These are phyloP conservation scores for Cystoderma amianthinum DNA, from an alignment of 768 basidiomycete species.

Conservation along the genomic window DNA sequence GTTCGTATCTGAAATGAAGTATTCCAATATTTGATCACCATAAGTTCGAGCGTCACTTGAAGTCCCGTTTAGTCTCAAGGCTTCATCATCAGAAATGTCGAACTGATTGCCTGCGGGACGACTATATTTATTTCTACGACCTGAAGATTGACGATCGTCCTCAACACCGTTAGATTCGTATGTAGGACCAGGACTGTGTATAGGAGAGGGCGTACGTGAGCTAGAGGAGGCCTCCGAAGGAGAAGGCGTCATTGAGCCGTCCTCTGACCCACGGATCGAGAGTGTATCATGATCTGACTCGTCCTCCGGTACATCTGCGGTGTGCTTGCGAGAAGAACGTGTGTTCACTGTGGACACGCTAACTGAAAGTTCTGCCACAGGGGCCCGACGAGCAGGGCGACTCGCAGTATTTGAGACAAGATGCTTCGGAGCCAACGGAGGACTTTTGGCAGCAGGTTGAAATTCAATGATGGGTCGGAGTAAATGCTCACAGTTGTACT, in stretches of 20 bases:
- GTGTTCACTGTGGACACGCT: conserved; percentile 38
- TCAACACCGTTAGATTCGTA: conserved; percentile 33
- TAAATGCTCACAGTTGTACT: conserved; percentile 85
- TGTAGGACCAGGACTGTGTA: conserved; percentile 48
- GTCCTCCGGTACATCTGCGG: conserved; percentile 38
- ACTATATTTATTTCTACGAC: conserved; percentile 40
- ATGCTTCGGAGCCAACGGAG: conserved; percentile 95
- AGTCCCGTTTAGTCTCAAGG: conserved; percentile 33
- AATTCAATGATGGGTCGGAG: conserved; percentile 95
- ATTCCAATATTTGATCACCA: conserved; percentile 94
- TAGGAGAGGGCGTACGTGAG: conserved; percentile 92
- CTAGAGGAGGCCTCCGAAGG: conserved; percentile 81
- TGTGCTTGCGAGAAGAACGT: conserved; percentile 54
- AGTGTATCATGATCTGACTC: conserved; percentile 58
- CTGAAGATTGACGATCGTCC: conserved; percentile 27
- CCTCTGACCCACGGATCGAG: conserved; percentile 74
- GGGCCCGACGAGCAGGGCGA: conserved; percentile 40
- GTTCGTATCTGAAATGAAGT: conserved; percentile 96
- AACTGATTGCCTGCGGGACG: conserved; percentile 38
- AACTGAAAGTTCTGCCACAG: conserved; percentile 25
- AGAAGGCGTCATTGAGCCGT: conserved; percentile 86
- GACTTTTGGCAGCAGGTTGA: conserved; percentile 81
- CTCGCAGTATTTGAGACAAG: conserved; percentile 65
- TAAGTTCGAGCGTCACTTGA: conserved; percentile 60
- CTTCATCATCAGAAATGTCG: conserved; percentile 38